Evolutionary conservation across 176 grass and related monocot genomes (phyloP).

Genomic region (Oryza brachyantha): DNA sequence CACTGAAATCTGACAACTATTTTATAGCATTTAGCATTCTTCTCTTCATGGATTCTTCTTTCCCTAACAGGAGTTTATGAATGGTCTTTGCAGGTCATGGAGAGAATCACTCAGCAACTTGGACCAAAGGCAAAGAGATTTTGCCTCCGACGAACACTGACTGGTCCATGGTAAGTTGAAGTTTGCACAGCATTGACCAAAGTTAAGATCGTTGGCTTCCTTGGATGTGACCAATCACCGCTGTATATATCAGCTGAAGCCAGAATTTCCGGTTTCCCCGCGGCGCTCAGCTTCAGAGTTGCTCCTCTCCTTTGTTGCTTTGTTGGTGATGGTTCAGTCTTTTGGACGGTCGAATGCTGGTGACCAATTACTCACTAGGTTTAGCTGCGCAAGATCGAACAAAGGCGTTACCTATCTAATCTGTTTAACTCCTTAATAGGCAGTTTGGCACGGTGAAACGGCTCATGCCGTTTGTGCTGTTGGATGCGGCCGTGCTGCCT

Average conservation of each 20-base stretch:
- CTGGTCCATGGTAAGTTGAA: constrained; percentile 63
- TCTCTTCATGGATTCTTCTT: not conserved
- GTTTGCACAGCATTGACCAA: constrained; percentile 2
- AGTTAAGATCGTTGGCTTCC: constrained; percentile 13
- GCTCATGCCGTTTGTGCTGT: constrained; percentile 3
- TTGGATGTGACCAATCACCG: constrained; percentile 14
- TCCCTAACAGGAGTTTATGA: constrained; percentile 16
- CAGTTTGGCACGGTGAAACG: not conserved
- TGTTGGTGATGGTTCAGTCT: constrained; percentile 5
- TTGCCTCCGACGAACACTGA: constrained; percentile 59
- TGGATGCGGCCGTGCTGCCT: constrained; percentile 12
- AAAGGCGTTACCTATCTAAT: constrained; percentile 32
- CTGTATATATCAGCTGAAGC: constrained; percentile 43
- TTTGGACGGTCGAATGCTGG: not conserved
- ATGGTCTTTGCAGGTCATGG: constrained; percentile 51
- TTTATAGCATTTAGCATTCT: too few relatives aligned
- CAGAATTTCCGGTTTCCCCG: not conserved
- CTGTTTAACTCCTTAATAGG: constrained; percentile 36
- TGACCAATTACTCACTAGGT: constrained; percentile 22
- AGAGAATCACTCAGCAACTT: constrained; percentile 49
- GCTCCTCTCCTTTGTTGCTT: not conserved
- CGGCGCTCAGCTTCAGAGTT: constrained; percentile 2
- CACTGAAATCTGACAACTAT: not conserved
- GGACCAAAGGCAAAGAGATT: constrained; percentile 61
- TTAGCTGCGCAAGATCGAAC: constrained; percentile 28